These are phyloP conservation scores for Primulina huaijiensis DNA, from an alignment of 257 asterid genomes.

Conservation along the genomic window DNA sequence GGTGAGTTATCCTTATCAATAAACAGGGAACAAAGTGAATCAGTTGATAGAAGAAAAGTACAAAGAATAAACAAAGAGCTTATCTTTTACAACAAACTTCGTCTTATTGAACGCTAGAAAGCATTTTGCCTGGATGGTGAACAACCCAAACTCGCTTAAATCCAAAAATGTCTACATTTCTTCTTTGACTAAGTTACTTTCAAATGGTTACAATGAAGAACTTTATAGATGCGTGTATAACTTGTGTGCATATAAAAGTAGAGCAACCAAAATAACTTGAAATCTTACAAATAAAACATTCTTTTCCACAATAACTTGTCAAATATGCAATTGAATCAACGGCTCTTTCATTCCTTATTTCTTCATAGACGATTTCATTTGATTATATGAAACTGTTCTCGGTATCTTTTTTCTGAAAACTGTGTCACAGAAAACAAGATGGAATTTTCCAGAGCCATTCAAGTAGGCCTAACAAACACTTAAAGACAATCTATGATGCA, in stretches of 20 bases:
- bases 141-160: background rate
- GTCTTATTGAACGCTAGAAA: constrained; percentile 17
- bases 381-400: too few species aligned
- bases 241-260: constrained; percentile 5
- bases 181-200: background rate
- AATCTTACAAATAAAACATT: constrained; percentile 9
- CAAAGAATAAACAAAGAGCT: background rate
- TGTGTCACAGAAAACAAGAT: background rate
- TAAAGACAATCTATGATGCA: background rate
- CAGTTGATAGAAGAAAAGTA: constrained; percentile 29
- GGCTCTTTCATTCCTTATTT: background rate
- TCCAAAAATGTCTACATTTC: background rate
- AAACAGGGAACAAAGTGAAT: constrained; percentile 13
- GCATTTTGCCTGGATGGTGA: background rate
- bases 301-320: background rate
- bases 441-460: background rate
- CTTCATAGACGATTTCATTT: too few species aligned
- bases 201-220: constrained; percentile 11
- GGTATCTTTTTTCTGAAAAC: background rate
- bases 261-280: background rate
- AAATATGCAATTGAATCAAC: background rate
- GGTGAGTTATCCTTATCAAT: constrained; percentile 25
- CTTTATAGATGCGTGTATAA: background rate
- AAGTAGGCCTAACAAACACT: background rate
- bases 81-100: constrained; percentile 22